These are phyloP conservation scores for Arthrobotrys sphaeroides DNA, from an alignment of 2,329 filamentous ascomycete species.

Conservation along the genomic window DNA sequence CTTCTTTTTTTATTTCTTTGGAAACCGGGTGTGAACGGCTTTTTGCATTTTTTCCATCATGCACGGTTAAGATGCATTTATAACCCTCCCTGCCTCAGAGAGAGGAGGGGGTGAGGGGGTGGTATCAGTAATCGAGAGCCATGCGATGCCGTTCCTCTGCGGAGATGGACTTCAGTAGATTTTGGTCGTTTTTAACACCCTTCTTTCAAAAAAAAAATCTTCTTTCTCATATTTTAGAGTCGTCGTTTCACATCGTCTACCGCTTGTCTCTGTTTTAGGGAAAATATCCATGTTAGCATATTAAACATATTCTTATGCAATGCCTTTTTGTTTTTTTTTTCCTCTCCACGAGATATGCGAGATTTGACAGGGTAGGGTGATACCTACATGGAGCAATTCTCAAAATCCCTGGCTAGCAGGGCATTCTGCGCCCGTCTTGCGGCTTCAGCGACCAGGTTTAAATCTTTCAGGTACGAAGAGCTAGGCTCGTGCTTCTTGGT, in stretches of 20 bases:
- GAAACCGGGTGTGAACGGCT: conserved; percentile 7
- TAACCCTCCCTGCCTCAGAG: not conserved
- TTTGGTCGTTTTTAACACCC: not conserved
- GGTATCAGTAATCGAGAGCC: conserved; percentile 9
- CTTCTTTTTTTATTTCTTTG: too few species aligned
- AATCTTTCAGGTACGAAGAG: conserved; percentile 47
- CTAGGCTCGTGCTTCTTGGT: conserved; percentile 49
- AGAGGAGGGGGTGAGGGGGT: too few species aligned
- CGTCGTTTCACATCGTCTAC: conserved; percentile 1
- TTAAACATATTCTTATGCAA: not conserved
- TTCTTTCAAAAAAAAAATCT: not conserved
- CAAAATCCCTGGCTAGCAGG: conserved; percentile 48
- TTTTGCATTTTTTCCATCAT: not conserved
- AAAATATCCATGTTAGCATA: not conserved
- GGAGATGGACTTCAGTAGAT: not conserved
- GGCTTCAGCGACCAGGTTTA: conserved; percentile 48
- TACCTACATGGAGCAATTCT: conserved; percentile 47
- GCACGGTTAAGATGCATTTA: not conserved
- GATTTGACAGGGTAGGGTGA: too few species aligned
- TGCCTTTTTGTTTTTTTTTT: not conserved
- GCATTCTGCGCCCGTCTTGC: conserved; percentile 49
- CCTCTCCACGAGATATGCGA: conserved; percentile 2
- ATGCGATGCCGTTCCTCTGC: conserved; percentile 9
- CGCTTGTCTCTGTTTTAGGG: conserved; percentile 13
- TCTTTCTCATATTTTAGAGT: not conserved